These are phyloP conservation scores for Arachis stenosperma DNA, from an alignment of 306 rosid species.

Conservation along the genomic window DNA sequence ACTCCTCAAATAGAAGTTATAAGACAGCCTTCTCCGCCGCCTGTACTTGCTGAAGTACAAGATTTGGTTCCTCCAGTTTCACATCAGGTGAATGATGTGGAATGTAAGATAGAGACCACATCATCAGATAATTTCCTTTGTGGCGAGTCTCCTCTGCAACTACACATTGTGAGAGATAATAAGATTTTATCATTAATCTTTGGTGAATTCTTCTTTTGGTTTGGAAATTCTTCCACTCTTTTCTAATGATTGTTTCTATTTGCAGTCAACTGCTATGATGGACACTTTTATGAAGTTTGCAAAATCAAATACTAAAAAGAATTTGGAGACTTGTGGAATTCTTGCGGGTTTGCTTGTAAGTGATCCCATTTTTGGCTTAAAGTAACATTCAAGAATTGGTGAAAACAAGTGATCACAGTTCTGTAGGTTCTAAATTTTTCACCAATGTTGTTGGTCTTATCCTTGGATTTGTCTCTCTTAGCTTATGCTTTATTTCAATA, in stretches of 20 bases:
- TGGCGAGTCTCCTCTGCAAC: conserved; percentile 67
- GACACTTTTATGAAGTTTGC: conserved; percentile 82
- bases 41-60: conserved; percentile 92
- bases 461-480: conserved; percentile 6
- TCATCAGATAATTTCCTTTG: conserved; percentile 54
- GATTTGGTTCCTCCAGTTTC: conserved; percentile 76
- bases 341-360: conserved; percentile 93
- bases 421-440: conserved; percentile 19
- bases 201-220: background rate
- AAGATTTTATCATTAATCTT: conserved; percentile 15
- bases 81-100: conserved; percentile 54
- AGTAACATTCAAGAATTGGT: conserved; percentile 13
- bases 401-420: conserved; percentile 1
- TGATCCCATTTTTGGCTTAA: conserved; percentile 35
- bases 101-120: conserved; percentile 47
- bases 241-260: conserved; percentile 42
- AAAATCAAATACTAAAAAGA: conserved; percentile 70
- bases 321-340: conserved; percentile 91
- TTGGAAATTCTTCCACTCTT: conserved; percentile 4
- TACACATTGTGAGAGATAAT: conserved; percentile 67
- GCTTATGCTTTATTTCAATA: conserved; percentile 15
- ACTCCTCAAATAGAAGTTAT: conserved; percentile 58
- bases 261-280: conserved; percentile 88
- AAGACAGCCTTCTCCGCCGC: conserved; percentile 91
- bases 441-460: conserved; percentile 19